A percentile compares a stretch with the other conserved stretches of the same genome.
Evolutionary conservation across 1,139 yeast species (phyloP).

Genomic region (Sugiyamaella sp.): DNA sequence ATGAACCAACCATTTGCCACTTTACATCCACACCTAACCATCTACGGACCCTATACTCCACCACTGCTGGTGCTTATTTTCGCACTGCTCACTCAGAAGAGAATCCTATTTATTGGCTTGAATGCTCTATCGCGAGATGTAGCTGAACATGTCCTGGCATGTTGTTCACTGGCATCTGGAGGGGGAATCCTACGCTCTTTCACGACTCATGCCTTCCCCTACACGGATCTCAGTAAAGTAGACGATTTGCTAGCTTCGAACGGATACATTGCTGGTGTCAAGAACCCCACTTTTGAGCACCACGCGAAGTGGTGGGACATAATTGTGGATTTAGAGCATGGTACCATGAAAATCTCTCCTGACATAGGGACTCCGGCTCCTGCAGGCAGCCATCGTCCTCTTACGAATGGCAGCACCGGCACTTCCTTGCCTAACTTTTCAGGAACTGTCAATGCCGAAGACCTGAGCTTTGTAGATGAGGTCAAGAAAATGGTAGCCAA

Average conservation of each 20-base stretch:
- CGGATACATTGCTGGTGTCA: slow-evolving; percentile 66
- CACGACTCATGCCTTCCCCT: slow-evolving; percentile 56
- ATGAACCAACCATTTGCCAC: slow-evolving; percentile 28
- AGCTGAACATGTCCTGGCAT: slow-evolving; percentile 57
- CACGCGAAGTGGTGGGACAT: slow-evolving; percentile 65
- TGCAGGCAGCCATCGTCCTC: slow-evolving; percentile 17
- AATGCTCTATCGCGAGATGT: slow-evolving; percentile 59
- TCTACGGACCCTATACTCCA: slow-evolving; percentile 62
- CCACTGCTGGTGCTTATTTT: slow-evolving; percentile 59
- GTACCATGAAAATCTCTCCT: slow-evolving; percentile 47
- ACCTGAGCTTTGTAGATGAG: slow-evolving; percentile 40
- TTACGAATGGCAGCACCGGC: background rate
- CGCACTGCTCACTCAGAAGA: slow-evolving; percentile 61
- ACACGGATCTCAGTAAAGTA: slow-evolving; percentile 62
- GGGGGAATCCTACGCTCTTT: slow-evolving; percentile 61
- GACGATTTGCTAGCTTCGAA: slow-evolving; percentile 57
- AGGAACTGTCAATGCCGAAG: slow-evolving; percentile 28
- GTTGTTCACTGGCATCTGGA: slow-evolving; percentile 58
- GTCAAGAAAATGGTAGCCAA: slow-evolving; percentile 39
- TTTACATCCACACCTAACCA: slow-evolving; percentile 45
- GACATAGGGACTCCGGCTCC: slow-evolving; percentile 31
- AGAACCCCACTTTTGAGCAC: slow-evolving; percentile 63
- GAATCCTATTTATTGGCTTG: slow-evolving; percentile 57
- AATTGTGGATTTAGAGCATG: slow-evolving; percentile 56
- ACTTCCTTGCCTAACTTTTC: slow-evolving; percentile 1